Evolutionary conservation across 73 alveolate species (phyloP).

Genomic region (Blepharisma japonicum): DNA sequence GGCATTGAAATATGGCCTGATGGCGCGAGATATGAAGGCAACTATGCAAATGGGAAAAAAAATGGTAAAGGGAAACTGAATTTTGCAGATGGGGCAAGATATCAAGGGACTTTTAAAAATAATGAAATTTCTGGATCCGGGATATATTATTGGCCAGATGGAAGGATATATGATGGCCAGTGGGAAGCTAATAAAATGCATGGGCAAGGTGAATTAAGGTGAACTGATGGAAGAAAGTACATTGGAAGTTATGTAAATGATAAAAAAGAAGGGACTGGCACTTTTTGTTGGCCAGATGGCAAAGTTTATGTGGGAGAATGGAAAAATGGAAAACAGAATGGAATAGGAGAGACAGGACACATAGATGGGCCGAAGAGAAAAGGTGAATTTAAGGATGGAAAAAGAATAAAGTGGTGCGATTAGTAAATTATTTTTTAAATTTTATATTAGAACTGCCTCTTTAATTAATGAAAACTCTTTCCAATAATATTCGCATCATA

Average conservation of each 20-base stretch:
- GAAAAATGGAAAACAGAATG: constrained; percentile 80
- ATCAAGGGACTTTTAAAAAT: constrained; percentile 58
- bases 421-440: not conserved
- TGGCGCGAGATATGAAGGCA: constrained; percentile 71
- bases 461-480: no score
- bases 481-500: no score
- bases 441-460: no score
- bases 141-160: constrained; percentile 60
- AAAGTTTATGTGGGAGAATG: constrained; percentile 81
- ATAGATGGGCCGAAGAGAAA: constrained; percentile 39
- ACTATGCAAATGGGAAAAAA: constrained; percentile 62
- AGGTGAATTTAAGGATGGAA: constrained; percentile 59
- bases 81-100: constrained; percentile 64
- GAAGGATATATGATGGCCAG: constrained; percentile 70
- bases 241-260: constrained; percentile 72
- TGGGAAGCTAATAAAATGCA: constrained; percentile 74
- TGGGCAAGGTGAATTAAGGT: constrained; percentile 69
- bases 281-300: constrained; percentile 73
- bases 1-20: constrained; percentile 64
- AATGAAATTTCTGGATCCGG: constrained; percentile 75
- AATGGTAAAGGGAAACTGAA: constrained; percentile 69
- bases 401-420: constrained; percentile 49
- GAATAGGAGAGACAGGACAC: constrained; percentile 55
- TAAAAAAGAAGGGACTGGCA: constrained; percentile 80
- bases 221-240: constrained; percentile 88